A percentile compares a stretch with the other conserved stretches of the same genome.
phyloP scores from a whole-genome alignment of 2,329 filamentous ascomycete genomes.

The Atkinsonella texensis region DNA sequence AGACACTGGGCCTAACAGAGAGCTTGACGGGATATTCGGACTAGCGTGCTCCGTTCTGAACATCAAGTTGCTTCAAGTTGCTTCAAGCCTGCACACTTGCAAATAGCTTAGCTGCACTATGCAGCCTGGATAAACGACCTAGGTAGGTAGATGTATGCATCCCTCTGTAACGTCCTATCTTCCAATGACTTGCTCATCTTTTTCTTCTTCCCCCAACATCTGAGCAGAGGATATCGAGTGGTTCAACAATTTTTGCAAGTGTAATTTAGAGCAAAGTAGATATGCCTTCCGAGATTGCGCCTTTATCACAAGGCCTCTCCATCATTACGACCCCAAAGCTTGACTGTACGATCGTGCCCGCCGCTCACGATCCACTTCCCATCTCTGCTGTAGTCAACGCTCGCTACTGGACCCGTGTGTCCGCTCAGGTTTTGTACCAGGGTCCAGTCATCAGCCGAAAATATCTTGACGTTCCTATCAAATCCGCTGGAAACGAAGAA shows the following conservation, averaged over 20 bases:
- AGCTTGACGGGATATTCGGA: too few species aligned
- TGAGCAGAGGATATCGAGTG: neutral
- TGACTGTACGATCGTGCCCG: conserved; percentile 88
- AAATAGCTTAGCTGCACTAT: too few species aligned
- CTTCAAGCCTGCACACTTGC: too few species aligned
- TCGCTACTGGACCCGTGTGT: conserved; percentile 85
- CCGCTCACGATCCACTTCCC: conserved; percentile 89
- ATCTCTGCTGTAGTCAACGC: conserved; percentile 77
- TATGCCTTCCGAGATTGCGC: neutral
- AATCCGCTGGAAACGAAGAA: conserved; percentile 89
- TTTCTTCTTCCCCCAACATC: too few species aligned
- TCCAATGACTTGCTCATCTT: too few species aligned
- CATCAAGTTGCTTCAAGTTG: too few species aligned
- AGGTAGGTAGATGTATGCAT: too few species aligned
- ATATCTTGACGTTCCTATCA: conserved; percentile 90
- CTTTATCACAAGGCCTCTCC: conserved; percentile 35
- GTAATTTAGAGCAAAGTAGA: neutral
- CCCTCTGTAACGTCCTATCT: too few species aligned
- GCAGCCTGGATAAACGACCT: too few species aligned
- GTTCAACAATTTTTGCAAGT: neutral
- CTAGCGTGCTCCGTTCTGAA: too few species aligned
- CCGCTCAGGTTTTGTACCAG: conserved; percentile 77
- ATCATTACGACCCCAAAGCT: conserved; percentile 87
- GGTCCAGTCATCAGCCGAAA: conserved; percentile 93
- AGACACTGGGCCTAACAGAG: too few species aligned